Evolutionary conservation across 768 basidiomycete genomes (phyloP).

Genomic region (Strobilomyces dryophilus): DNA sequence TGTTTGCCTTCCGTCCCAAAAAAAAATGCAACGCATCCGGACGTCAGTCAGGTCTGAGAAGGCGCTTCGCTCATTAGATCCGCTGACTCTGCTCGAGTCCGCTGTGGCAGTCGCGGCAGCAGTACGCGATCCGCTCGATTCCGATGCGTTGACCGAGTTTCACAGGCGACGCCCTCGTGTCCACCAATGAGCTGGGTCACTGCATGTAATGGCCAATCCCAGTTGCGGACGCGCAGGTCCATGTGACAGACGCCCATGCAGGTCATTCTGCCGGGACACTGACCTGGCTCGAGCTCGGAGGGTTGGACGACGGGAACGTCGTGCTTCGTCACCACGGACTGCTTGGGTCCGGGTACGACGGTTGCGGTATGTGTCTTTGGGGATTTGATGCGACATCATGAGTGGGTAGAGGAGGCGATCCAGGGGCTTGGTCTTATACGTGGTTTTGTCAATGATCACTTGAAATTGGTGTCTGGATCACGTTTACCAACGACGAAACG

Average conservation of each 20-base stretch:
- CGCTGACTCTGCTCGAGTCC: constrained; percentile 72
- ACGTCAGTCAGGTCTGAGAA: too few species aligned
- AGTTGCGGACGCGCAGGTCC: constrained; percentile 69
- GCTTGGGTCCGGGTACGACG: constrained; percentile 30
- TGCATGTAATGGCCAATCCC: constrained; percentile 78
- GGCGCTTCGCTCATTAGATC: neutral
- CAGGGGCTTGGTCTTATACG: neutral
- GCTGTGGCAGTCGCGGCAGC: constrained; percentile 68
- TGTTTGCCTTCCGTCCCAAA: too few species aligned
- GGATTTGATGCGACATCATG: constrained; percentile 23
- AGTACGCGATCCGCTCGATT: constrained; percentile 77
- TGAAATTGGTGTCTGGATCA: too few species aligned
- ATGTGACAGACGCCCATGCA: constrained; percentile 87
- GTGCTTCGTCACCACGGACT: constrained; percentile 29
- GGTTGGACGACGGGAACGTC: constrained; percentile 57
- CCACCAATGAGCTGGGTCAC: constrained; percentile 71
- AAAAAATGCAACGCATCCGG: neutral
- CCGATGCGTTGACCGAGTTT: constrained; percentile 79
- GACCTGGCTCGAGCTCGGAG: constrained; percentile 56
- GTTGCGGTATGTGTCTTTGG: constrained; percentile 42
- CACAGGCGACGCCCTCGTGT: constrained; percentile 77
- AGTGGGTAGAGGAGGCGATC: neutral
- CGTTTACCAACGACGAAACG: too few species aligned
- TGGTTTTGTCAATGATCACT: too few species aligned
- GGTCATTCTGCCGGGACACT: constrained; percentile 72